Evolutionary conservation across 1,139 yeast species (phyloP).

Genomic region (Geotrichum reessii): DNA sequence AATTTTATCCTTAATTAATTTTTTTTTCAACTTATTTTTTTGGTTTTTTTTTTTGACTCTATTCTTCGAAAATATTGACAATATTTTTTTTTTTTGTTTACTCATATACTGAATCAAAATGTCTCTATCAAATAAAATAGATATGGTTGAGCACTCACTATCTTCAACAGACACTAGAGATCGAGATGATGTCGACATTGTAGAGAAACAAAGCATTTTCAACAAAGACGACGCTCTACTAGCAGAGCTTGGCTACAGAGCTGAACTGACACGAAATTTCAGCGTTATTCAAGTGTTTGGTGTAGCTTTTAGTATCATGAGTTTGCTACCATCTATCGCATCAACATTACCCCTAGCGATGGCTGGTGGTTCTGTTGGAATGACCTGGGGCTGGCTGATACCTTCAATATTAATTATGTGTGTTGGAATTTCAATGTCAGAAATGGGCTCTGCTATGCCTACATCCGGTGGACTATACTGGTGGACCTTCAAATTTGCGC

Average conservation of each 20-base stretch:
- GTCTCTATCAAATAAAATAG: neutral
- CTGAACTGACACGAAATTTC: conserved; percentile 62
- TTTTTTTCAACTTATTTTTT: neutral
- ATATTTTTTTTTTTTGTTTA: neutral
- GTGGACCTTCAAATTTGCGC: conserved; percentile 54
- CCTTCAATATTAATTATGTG: conserved; percentile 46
- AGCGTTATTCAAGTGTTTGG: conserved; percentile 55
- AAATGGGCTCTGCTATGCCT: conserved; percentile 60
- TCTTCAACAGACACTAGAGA: neutral
- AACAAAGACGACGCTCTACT: conserved; percentile 31
- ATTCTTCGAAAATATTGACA: neutral
- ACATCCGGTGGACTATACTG: conserved; percentile 60
- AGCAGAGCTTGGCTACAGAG: conserved; percentile 57
- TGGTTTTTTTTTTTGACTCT: neutral
- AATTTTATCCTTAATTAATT: neutral
- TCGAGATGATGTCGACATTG: conserved; percentile 2
- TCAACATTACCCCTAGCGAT: conserved; percentile 39
- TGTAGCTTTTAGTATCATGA: conserved; percentile 61
- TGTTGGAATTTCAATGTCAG: conserved; percentile 55
- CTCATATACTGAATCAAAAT: neutral
- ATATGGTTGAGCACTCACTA: neutral
- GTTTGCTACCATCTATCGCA: conserved; percentile 61
- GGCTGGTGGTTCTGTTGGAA: conserved; percentile 54
- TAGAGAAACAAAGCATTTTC: conserved; percentile 6
- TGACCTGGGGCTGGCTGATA: conserved; percentile 62